phyloP scores from a whole-genome alignment of 306 rosid species.

The Rosa lucieae region DNA sequence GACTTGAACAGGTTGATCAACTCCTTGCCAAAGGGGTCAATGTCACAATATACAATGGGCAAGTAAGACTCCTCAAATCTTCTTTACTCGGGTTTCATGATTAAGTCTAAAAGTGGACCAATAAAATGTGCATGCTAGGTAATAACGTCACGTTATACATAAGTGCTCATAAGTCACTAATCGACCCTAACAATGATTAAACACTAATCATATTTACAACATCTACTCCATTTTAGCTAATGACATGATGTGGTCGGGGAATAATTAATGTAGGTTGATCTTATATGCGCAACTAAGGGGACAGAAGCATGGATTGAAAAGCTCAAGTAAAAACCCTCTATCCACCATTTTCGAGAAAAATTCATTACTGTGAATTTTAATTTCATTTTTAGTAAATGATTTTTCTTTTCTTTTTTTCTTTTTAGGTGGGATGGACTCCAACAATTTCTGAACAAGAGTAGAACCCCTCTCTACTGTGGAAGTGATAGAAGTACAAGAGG shows the following conservation, averaged over 20 bases:
- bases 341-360: background rate
- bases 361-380: background rate
- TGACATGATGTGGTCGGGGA: constrained; percentile 16
- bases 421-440: constrained; percentile 80
- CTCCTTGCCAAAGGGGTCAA: constrained; percentile 76
- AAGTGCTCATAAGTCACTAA: background rate
- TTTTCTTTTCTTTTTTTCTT: background rate
- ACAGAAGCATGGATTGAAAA: constrained; percentile 80
- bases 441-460: constrained; percentile 44
- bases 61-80: constrained; percentile 41
- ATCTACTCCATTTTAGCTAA: background rate
- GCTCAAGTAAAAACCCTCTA: constrained; percentile 52
- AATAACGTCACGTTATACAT: too few relatives aligned
- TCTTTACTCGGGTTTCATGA: background rate
- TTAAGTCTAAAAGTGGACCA: background rate
- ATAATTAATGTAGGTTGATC: constrained; percentile 56
- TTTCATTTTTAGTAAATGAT: background rate
- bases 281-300: constrained; percentile 92
- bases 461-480: constrained; percentile 67
- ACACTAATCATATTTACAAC: too few relatives aligned
- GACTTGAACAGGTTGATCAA: constrained; percentile 60
- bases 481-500: constrained; percentile 46
- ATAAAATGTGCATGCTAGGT: background rate
- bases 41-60: constrained; percentile 88
- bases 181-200: background rate